Percentiles rank a stretch among this genome's conserved stretches.
Evolutionary conservation across 2,329 filamentous ascomycete genomes (phyloP).

Genomic region (Colletotrichum euphorbiae): DNA sequence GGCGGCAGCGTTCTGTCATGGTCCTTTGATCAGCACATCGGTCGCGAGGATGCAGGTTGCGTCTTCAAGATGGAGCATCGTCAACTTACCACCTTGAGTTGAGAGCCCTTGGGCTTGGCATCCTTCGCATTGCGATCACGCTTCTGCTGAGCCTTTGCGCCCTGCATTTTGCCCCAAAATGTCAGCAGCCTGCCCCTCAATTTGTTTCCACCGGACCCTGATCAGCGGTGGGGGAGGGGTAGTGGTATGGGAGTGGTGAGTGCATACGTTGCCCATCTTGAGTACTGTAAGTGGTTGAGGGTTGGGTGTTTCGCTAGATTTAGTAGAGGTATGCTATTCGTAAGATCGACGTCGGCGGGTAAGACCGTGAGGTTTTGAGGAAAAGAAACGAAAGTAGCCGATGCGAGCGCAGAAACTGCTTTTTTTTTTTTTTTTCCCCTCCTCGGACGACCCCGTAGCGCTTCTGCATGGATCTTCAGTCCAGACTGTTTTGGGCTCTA

Average conservation of each 20-base stretch:
- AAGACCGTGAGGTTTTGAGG: constrained; percentile 2
- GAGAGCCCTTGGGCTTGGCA: constrained; percentile 66
- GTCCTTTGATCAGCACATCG: background rate
- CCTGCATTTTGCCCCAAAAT: constrained; percentile 51
- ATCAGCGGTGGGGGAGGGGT: constrained; percentile 33
- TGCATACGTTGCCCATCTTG: constrained; percentile 42
- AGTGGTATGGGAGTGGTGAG: constrained; percentile 1
- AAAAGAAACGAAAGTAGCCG: background rate
- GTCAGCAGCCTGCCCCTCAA: constrained; percentile 36
- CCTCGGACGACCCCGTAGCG: constrained; percentile 28
- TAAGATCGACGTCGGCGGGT: background rate
- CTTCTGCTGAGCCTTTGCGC: constrained; percentile 77
- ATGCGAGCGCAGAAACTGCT: constrained; percentile 19
- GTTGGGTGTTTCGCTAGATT: background rate
- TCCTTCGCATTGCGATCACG: constrained; percentile 78
- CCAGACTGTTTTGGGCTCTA: constrained; percentile 22
- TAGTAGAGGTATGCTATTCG: background rate
- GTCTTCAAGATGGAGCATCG: background rate
- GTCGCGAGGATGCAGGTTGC: background rate
- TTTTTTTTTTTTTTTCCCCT: constrained; percentile 19
- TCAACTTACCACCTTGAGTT: constrained; percentile 72
- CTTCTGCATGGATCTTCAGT: constrained; percentile 34
- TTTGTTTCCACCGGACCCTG: constrained; percentile 39
- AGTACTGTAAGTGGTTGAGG: background rate
- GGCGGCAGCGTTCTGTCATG: constrained; percentile 73